Evolutionary conservation across 2,329 filamentous ascomycete species (phyloP), one percentile per base, ranked within the genome.

Genomic region (Fusarium sp.): DNA sequence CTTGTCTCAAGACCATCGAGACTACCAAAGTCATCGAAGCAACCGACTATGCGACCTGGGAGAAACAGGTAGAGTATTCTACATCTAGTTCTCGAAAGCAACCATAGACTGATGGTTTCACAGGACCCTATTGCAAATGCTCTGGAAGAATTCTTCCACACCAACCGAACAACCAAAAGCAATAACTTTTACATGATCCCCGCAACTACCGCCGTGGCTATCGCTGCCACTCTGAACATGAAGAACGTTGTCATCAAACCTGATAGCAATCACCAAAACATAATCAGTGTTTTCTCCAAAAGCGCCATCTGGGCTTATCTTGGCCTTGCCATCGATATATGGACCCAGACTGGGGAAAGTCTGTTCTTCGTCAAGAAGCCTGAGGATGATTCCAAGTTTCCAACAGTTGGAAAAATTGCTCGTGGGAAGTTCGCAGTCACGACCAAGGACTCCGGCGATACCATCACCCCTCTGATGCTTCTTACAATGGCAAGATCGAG

Each of bases 341-440:
- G 54, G 53, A 11, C 53, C 11, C 12, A 37, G 26, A 27, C 38
- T 12, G 18, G 37, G 6, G 53, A 42, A 8, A 12, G 12, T 14
- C 35, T 33, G 5, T 62, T 62, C 42, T 58, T 59, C 14, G 53
- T 62, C n/a, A 62, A 59, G n/a, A 40, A 33, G 23, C n/a, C 20
- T 7, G 30, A 18, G 5, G 9, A 30, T 7, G 7, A 10, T 15
- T 49, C 23, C 18, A 17, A 42, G 5, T 12, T 17, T 15, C 53
- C 59, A 15, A n/a, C 7, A 9, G 20, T 59, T 8, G 35, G 52
- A n/a, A 61, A 41, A 20, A 6, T 38, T 8, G 9, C 52, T 5
- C 20, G 35, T 2, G 42, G 59, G 18, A 46, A 35, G 42, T 26
- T 35, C 10, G 30, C 26, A 3, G 59, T 60, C 7, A 17, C 17